Conservation (phyloP, 768 basidiomycete species). For the Mycena epipterygia region DNA sequence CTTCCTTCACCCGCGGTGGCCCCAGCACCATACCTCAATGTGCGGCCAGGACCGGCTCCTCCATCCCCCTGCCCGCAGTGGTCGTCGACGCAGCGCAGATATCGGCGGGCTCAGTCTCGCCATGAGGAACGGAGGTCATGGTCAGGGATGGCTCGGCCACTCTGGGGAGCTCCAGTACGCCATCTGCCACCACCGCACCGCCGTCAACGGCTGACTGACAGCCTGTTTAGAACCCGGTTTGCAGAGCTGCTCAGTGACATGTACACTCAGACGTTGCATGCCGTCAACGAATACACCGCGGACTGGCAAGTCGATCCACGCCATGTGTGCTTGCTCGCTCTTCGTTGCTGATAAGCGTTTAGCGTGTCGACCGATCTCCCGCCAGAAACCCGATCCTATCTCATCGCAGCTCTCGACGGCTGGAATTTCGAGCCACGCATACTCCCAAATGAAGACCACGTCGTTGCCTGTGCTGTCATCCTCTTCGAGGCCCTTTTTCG, state of each 20-base stretch:
- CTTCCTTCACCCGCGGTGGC: not conserved
- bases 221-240: slow-evolving; percentile 63
- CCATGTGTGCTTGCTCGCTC: slow-evolving; percentile 7
- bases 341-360: not conserved
- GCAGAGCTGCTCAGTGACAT: slow-evolving; percentile 90
- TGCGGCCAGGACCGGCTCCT: slow-evolving; percentile 35
- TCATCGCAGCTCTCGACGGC: slow-evolving; percentile 77
- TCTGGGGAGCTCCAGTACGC: slow-evolving; percentile 65
- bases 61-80: slow-evolving; percentile 33
- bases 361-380: slow-evolving; percentile 65
- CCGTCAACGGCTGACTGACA: slow-evolving; percentile 3
- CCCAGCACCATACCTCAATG: slow-evolving; percentile 12
- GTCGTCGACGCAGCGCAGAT: slow-evolving; percentile 85
- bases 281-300: slow-evolving; percentile 70
- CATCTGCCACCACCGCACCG: slow-evolving; percentile 15
- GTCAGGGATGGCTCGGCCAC: slow-evolving; percentile 76
- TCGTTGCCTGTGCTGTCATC: slow-evolving; percentile 83
- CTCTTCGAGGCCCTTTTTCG: slow-evolving; percentile 90
- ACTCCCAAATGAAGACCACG: slow-evolving; percentile 80
- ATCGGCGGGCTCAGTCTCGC: slow-evolving; percentile 91
- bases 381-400: slow-evolving; percentile 64
- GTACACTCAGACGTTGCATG: slow-evolving; percentile 82
- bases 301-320: slow-evolving; percentile 54
- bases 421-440: slow-evolving; percentile 95
- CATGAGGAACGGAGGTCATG: slow-evolving; percentile 66